Base-by-base conservation (phyloP, 148 eudicot genomes). In the Vaccinium vitisidaea region DNA sequence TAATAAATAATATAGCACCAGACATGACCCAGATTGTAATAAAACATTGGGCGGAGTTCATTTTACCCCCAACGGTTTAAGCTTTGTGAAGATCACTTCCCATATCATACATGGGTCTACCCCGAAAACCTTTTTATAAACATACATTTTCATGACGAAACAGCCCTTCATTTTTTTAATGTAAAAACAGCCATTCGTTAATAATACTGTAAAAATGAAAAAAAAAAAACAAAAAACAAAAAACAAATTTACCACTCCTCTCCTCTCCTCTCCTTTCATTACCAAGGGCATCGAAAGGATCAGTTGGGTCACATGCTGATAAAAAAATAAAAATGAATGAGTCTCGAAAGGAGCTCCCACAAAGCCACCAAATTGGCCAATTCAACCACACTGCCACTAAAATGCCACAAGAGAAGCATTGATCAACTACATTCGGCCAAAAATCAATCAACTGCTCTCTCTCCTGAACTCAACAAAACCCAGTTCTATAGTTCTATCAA, bases 251-350 rank as follows among this genome's bases (percentile, higher is more conserved):
- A 67, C 30, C 71, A 4, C 73, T 67, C 16, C 71, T 11, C 73
- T 67, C 16, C 32, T 25, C 36, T 32, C 36, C 36, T 32, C 36
- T 14, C 36, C 32, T 25, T 67, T 39, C 43, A 39, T 69, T 13
- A 69, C 39, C 74, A 69, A 69, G 74, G 74, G 74, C 74, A 27
- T 27, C 27, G 74, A 69, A 69, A 69, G 74, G 74, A 69, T 69
- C 74, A 69, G 74, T 69, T 12, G 8, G 3, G 74, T 12, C 39
- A 16, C 18, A 32, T 13, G 36, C 18, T 69, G 74, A 69, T 27
- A 27, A 27, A 12, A 69, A 69, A 13, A 39, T 1, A 30, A 32
- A 32, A 32, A 1, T 27, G 16, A 69, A 12, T 12, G 8, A 16
- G 74, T 27, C 39, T 27, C 0, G 43, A 69, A 69, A 69, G 39